Evolutionary conservation across 202 grass and related monocot genomes (phyloP), one percentile per base, ranked within the genome.

Genomic region (Schoenoplectus tabernaemontani): DNA sequence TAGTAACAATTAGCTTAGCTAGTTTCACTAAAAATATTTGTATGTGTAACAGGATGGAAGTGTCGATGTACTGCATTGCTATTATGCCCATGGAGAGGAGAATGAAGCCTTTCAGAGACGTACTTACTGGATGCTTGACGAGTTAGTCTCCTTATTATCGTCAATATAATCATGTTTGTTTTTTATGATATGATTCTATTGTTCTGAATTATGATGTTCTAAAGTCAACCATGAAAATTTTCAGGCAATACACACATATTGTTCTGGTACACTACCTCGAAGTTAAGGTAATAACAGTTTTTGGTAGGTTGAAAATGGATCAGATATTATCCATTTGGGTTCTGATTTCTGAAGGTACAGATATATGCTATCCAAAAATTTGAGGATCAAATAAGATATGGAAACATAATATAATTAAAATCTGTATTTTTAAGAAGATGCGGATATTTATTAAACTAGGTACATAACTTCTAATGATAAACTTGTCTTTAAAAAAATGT

Each of bases 51-150:
- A 98, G 95, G 89, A 89, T 87, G 95, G 95, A 81, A 98, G 95
- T 82, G 81, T 98, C 76, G 95, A 98, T 98, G 92, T 98, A 65
- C 91, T 98, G 80, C 95, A 98, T 91, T 98, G 95, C 81, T 98
- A 98, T 59, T 98, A 98, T 91, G 95, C 95, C 50, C 95, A 95
- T 91, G 91, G 91, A 4, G 89, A 98, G 82, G 95, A 98, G 9
- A 88, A 89, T 83, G 88, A 94, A 46, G 91, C 88, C 51, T 98
- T 98, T 44, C 95, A 98, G 84, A 90, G 95, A 47, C 88, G 95
- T 44, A 98, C 90, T 80, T 98, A 98, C 86, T 98, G 95, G 95
- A 80, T 98, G 82, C 80, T 98, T 67, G 95, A 98, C 81, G 91
- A 89, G 95, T 98, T 86, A 92, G 95, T 85, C 30, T 81, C 38